A percentile compares a stretch with the other conserved stretches of the same genome.
These are phyloP conservation scores for Leishmania arabica DNA, from an alignment of 208 protist genomes.

Conservation along the genomic window DNA sequence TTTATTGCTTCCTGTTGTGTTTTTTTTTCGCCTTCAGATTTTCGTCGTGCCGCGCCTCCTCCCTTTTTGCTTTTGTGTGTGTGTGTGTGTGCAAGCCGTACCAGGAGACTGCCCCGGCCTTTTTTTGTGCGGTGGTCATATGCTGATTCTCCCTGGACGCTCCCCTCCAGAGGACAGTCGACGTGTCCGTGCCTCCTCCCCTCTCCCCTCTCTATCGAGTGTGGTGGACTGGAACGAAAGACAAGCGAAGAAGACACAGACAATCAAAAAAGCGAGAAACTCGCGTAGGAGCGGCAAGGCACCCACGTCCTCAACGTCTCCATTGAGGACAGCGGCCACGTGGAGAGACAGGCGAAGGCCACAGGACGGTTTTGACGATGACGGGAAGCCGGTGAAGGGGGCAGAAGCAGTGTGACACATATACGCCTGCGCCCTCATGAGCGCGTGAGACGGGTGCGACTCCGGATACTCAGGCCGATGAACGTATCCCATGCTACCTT, in stretches of 20 bases:
- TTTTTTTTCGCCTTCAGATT: background rate
- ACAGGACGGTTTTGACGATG: background rate
- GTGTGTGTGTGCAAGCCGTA: too few relatives aligned
- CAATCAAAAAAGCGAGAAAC: background rate
- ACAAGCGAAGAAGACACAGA: background rate
- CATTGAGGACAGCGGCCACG: background rate
- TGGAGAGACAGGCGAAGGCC: background rate
- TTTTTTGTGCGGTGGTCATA: too few relatives aligned
- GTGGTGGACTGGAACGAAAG: background rate
- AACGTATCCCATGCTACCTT: background rate
- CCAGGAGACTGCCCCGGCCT: too few relatives aligned
- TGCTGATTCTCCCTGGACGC: too few relatives aligned
- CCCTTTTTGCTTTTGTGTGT: background rate
- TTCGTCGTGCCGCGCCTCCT: background rate
- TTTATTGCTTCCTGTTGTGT: background rate
- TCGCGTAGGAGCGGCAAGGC: background rate
- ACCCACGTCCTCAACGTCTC: background rate
- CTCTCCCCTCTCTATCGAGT: background rate
- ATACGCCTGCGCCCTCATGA: background rate
- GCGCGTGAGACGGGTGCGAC: background rate
- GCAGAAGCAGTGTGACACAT: background rate
- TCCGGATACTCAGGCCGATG: background rate
- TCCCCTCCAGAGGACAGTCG: too few relatives aligned
- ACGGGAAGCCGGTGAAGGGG: background rate
- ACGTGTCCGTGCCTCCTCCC: too few relatives aligned